Conservation (phyloP, 2,329 filamentous ascomycete species). For the Pseudogymnoascus sp. region DNA sequence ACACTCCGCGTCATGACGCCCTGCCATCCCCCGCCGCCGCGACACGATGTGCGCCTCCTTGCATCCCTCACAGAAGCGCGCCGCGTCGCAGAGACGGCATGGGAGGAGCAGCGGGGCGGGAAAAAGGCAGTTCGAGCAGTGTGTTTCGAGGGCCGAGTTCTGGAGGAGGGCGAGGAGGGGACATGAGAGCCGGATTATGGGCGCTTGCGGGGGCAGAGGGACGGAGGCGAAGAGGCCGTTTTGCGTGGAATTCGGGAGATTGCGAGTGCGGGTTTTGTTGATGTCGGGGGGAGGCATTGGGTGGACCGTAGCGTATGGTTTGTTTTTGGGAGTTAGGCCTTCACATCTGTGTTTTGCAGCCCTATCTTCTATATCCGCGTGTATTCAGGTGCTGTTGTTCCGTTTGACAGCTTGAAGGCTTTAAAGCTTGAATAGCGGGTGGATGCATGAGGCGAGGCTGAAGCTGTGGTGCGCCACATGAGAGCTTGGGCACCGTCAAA, state of each 20-base stretch:
- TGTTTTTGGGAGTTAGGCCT: neutral
- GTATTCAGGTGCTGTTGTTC: neutral
- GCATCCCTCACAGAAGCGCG: neutral
- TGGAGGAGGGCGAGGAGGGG: slow-evolving; percentile 1
- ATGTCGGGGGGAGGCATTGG: neutral
- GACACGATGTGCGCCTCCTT: neutral
- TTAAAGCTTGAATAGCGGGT: neutral
- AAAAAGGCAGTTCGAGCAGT: neutral
- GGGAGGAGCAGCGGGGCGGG: neutral
- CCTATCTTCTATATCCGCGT: neutral
- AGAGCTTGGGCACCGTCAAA: neutral
- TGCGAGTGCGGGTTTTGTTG: neutral
- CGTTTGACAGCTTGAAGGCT: neutral
- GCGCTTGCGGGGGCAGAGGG: neutral
- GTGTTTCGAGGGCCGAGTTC: neutral
- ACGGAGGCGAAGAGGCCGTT: neutral
- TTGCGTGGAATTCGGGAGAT: neutral
- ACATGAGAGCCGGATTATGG: neutral
- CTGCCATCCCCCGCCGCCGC: neutral
- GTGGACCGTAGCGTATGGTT: neutral
- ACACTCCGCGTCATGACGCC: slow-evolving; percentile 4
- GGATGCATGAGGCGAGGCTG: neutral
- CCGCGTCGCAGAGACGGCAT: neutral
- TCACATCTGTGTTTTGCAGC: neutral
- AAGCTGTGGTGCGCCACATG: neutral